Evolutionary conservation across 805 yeast species (phyloP), one percentile per base, ranked within the genome.

Genomic region (Citeromyces matritensis): DNA sequence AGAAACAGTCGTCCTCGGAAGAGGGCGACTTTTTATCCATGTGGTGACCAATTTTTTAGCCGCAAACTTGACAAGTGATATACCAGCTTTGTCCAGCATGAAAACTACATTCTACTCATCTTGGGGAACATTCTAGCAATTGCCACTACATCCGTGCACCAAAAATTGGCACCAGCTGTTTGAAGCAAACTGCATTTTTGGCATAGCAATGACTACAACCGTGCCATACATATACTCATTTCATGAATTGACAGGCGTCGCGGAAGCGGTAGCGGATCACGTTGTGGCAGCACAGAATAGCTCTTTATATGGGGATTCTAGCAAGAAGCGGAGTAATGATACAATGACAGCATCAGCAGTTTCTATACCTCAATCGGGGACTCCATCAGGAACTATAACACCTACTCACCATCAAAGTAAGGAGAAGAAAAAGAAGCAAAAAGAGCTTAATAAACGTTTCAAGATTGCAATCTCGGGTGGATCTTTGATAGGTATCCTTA

Each of bases 181-280:
- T 17, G 6, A 17, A 17, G 21, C 21, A 17, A 17, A 17, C 21
- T 7, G 21, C 21, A 17, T 17, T 17, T 17, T 17, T 5, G 21
- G 21, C 21, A 17, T 7, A 17, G 21, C 21, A 17, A 84, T 84
- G 95, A 83, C 95, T 2, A 82, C 95, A 3, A 81, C 94, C 5
- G 94, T 85, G 15, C 97, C 98, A 12, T 73, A 84, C 38, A 78
- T 88, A 32, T 86, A 83, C 64, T 82, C 95, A 31, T 88, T 91
- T 51, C 91, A 85, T 28, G 94, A 81, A 52, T 77, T 83, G 46
- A 63, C 73, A 19, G 91, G 82, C 11, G 95, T 88, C 23, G 96
- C 97, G 2, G 94, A 81, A 33, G 97, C 97, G 15, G 94, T 88
- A 19, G 96, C 96, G 1, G 95, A 91, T 54, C 94, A 86, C 53